Evolutionary conservation across 2,329 filamentous ascomycete species (phyloP).

Genomic region (Hypoxylon sp.): DNA sequence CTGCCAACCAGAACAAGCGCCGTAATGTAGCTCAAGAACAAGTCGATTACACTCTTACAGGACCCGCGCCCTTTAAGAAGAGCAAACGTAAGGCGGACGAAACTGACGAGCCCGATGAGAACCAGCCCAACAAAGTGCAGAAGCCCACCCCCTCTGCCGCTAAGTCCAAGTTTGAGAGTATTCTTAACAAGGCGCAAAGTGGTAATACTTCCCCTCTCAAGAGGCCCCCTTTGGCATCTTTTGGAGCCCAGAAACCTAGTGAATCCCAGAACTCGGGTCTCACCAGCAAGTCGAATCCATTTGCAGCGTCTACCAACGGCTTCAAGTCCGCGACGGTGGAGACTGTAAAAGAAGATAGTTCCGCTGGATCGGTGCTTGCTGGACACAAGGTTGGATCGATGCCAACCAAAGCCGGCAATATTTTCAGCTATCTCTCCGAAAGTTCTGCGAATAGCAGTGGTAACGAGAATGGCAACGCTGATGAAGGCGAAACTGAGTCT

Average conservation of each 20-base stretch:
- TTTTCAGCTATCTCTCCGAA: constrained; percentile 73
- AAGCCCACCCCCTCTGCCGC: constrained; percentile 69
- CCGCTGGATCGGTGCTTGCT: constrained; percentile 48
- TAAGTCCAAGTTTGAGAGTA: constrained; percentile 70
- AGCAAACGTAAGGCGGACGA: constrained; percentile 68
- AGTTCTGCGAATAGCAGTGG: constrained; percentile 70
- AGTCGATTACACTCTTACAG: constrained; percentile 55
- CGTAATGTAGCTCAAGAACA: constrained; percentile 61
- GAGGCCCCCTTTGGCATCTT: constrained; percentile 39
- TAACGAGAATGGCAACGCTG: constrained; percentile 61
- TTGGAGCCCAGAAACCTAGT: constrained; percentile 41
- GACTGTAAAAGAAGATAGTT: constrained; percentile 45
- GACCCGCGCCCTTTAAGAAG: constrained; percentile 59
- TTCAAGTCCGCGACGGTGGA: constrained; percentile 60
- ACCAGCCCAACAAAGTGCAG: constrained; percentile 66
- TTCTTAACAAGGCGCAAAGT: constrained; percentile 66
- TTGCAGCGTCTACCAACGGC: constrained; percentile 57
- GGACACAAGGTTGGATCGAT: constrained; percentile 48
- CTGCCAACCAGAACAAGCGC: constrained; percentile 64
- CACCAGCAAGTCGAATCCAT: constrained; percentile 50
- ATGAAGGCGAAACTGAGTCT: constrained; percentile 63
- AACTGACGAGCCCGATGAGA: constrained; percentile 62
- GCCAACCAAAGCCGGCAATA: constrained; percentile 61
- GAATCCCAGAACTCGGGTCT: constrained; percentile 53
- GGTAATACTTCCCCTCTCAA: constrained; percentile 51